phyloP scores from a whole-genome alignment of 768 basidiomycete genomes.

The Macrolepiota fuliginosa region DNA sequence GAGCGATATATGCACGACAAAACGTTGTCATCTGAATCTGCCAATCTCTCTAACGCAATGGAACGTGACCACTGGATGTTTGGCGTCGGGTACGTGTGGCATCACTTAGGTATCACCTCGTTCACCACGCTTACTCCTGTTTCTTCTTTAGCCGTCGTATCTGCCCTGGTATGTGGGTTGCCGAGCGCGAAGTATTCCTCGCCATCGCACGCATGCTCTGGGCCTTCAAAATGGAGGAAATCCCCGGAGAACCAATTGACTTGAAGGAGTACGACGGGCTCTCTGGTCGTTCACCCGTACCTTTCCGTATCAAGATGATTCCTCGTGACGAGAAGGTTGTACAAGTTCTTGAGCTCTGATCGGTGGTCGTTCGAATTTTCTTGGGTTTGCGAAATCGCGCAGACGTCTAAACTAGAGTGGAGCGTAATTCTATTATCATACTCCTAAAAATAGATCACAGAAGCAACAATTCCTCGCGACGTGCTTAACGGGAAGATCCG shows the following conservation, averaged over 20 bases:
- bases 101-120: background rate
- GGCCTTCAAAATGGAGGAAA: slow-evolving; percentile 38
- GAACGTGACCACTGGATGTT: slow-evolving; percentile 53
- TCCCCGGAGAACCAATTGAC: slow-evolving; percentile 42
- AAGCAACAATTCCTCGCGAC: too few species aligned
- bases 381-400: background rate
- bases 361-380: background rate
- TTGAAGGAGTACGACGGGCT: slow-evolving; percentile 46
- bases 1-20: slow-evolving; percentile 42
- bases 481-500: too few species aligned
- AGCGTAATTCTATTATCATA: too few species aligned
- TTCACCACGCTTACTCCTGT: background rate
- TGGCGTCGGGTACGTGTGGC: slow-evolving; percentile 39
- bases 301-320: slow-evolving; percentile 32
- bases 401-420: background rate
- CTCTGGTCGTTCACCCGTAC: slow-evolving; percentile 43
- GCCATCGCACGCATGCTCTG: slow-evolving; percentile 45
- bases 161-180: slow-evolving; percentile 42
- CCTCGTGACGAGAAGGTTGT: slow-evolving; percentile 17
- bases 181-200: slow-evolving; percentile 44
- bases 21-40: slow-evolving; percentile 38
- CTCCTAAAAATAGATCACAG: too few species aligned
- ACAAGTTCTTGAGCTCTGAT: background rate
- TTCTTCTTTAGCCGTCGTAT: slow-evolving; percentile 27
- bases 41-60: slow-evolving; percentile 36